phyloP scores from a whole-genome alignment of 2,329 filamentous ascomycete genomes.

The Colletotrichum brevisporum region DNA sequence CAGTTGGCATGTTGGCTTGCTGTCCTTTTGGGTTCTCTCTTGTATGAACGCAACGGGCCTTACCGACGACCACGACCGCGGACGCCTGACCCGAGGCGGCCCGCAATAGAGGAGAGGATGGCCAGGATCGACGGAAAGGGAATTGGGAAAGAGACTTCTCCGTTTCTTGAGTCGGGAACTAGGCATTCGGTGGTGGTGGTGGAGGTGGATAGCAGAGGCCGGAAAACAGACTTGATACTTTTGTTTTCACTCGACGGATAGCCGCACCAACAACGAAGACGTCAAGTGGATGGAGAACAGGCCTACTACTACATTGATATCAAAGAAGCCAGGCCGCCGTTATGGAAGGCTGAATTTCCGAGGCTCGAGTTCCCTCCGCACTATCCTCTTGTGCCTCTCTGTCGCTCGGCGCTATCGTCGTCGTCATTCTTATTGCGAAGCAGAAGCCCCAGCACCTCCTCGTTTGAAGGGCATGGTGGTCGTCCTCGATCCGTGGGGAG shows the following conservation, averaged over 20 bases:
- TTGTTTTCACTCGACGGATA: conserved; percentile 9
- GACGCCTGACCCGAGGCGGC: not conserved
- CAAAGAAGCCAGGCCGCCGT: conserved; percentile 19
- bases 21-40: not conserved
- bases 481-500: too few species aligned
- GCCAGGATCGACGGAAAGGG: not conserved
- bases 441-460: too few species aligned
- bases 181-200: not conserved
- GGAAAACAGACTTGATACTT: not conserved
- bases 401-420: too few species aligned
- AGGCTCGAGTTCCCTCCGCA: not conserved
- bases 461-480: too few species aligned
- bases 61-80: not conserved
- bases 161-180: conserved; percentile 6
- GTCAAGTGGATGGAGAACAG: too few species aligned
- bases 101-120: not conserved
- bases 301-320: conserved; percentile 35
- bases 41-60: not conserved
- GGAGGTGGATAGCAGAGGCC: not conserved
- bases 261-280: too few species aligned
- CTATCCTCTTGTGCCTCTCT: not conserved
- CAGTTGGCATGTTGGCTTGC: conserved; percentile 4
- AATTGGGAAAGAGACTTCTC: conserved; percentile 1
- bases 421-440: too few species aligned
- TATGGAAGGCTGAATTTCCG: conserved; percentile 1